Evolutionary conservation across 306 rosid species (phyloP).

Genomic region (Castanospermum australe): DNA sequence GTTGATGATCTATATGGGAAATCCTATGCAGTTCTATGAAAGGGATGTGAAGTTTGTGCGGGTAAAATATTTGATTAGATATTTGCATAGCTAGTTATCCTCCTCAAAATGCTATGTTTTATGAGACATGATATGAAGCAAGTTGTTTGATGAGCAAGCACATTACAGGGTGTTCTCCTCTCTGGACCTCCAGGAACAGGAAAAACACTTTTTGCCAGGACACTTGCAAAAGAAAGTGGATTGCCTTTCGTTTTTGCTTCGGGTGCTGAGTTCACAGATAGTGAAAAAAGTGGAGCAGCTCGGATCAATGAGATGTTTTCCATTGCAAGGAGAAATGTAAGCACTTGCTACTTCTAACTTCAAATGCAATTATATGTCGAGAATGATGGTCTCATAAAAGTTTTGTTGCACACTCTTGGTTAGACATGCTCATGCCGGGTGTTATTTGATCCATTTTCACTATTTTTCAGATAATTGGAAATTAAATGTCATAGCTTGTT

Average conservation of each 20-base stretch:
- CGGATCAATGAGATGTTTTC: slow-evolving; percentile 90
- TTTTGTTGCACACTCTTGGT: slow-evolving; percentile 6
- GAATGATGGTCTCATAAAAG: background rate
- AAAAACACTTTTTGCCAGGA: slow-evolving; percentile 95
- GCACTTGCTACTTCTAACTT: slow-evolving; percentile 24
- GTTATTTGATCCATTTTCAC: slow-evolving; percentile 18
- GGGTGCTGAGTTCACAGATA: slow-evolving; percentile 98
- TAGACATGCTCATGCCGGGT: background rate
- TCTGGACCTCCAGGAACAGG: slow-evolving; percentile 99
- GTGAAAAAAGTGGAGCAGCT: slow-evolving; percentile 94
- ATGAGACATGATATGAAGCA: slow-evolving; percentile 3
- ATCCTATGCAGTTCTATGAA: slow-evolving; percentile 97
- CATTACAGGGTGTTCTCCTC: slow-evolving; percentile 89
- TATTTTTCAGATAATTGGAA: slow-evolving; percentile 13
- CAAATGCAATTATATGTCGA: slow-evolving; percentile 20
- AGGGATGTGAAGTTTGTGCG: slow-evolving; percentile 90
- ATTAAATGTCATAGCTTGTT: slow-evolving; percentile 16
- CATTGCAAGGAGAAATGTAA: slow-evolving; percentile 89
- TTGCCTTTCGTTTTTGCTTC: slow-evolving; percentile 97
- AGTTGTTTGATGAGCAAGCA: slow-evolving; percentile 30
- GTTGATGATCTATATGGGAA: slow-evolving; percentile 94
- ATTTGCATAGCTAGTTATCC: slow-evolving; percentile 7
- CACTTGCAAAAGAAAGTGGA: slow-evolving; percentile 89
- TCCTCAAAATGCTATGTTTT: slow-evolving; percentile 22
- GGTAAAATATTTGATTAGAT: slow-evolving; percentile 48